Evolutionary conservation across 805 yeast species (phyloP), one percentile per base, ranked within the genome.

Genomic region (Debaryomyces tyrocola): DNA sequence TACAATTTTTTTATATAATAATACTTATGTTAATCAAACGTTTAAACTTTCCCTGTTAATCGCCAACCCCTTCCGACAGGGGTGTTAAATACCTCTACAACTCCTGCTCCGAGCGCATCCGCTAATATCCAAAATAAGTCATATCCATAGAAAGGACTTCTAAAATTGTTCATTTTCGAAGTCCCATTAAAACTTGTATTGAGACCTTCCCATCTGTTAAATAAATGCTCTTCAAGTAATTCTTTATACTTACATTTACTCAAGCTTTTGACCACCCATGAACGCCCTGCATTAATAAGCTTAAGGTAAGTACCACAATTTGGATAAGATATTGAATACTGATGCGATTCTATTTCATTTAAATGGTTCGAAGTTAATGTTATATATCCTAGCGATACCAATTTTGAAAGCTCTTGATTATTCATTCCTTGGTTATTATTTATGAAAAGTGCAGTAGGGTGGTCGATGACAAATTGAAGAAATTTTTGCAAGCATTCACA

Each of bases 31-130:
- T 14, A 12, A 15, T 35, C 7, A 35, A 18, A 17, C 24, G 9
- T 35, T 54, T 54, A 70, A 17, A 67, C 62, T 47, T 76, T 77
- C 1, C 83, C 82, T 7, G 84, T 73, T 40, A 79, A 62, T 55
- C 74, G 70, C 85, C 85, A 79, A 2, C 85, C 83, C 40, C 82
- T 60, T 0, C 83, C 83, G 1, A 75, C 78, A 1, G 79, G 79
- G 0, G 85, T 77, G 39, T 71, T 70, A 54, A 78, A 78, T 7
- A 75, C 77, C 52, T 80, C 85, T 2, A 77, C 58, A 1, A 70
- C 55, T 0, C 85, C 86, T 20, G 73, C 62, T 0, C 85, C 86
- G 43, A 73, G 63, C 42, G 80, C 69, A 44, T 74, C 75, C 14
- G 82, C 79, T 11, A 81, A 52, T 1, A 73, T 57, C 82, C 84